Evolutionary conservation across 179 eudicot genomes (phyloP).

Genomic region (Beta lomatogona): DNA sequence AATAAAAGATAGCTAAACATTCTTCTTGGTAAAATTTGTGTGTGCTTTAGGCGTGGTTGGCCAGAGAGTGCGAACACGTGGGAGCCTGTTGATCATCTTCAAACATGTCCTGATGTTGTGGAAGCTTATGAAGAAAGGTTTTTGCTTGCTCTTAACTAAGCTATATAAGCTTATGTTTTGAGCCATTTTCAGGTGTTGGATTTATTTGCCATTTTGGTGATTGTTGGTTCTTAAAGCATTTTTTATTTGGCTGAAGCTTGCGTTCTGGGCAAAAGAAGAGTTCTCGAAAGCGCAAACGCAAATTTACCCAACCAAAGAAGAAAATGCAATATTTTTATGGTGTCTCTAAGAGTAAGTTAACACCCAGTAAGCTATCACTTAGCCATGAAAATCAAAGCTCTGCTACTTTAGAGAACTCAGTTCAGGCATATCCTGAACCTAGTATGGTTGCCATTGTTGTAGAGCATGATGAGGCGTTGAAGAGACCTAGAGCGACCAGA

Average conservation of each 20-base stretch:
- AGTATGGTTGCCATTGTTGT: conserved; percentile 32
- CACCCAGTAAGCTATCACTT: conserved; percentile 40
- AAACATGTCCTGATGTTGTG: conserved; percentile 75
- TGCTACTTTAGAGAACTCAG: conserved; percentile 30
- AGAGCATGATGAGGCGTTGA: conserved; percentile 32
- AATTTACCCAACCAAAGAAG: conserved; percentile 70
- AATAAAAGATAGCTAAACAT: conserved; percentile 5
- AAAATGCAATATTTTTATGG: conserved; percentile 70
- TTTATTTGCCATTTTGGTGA: conserved; percentile 7
- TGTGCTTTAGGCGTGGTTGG: conserved; percentile 89
- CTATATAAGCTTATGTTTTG: background rate
- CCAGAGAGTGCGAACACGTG: conserved; percentile 96
- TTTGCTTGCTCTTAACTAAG: conserved; percentile 19
- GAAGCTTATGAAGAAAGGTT: conserved; percentile 91
- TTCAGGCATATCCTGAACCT: conserved; percentile 24
- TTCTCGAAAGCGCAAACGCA: conserved; percentile 70
- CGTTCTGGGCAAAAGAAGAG: conserved; percentile 57
- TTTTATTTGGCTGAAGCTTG: conserved; percentile 43
- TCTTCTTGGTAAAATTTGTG: conserved; percentile 24
- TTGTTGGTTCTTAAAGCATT: conserved; percentile 9
- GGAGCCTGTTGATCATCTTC: conserved; percentile 93
- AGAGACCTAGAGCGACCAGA: conserved; percentile 31
- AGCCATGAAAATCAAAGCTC: conserved; percentile 36
- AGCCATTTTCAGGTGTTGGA: conserved; percentile 1
- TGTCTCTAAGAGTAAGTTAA: conserved; percentile 54